Conservation (phyloP, 345 rosid genomes). For the Anastatica hierochuntica region DNA sequence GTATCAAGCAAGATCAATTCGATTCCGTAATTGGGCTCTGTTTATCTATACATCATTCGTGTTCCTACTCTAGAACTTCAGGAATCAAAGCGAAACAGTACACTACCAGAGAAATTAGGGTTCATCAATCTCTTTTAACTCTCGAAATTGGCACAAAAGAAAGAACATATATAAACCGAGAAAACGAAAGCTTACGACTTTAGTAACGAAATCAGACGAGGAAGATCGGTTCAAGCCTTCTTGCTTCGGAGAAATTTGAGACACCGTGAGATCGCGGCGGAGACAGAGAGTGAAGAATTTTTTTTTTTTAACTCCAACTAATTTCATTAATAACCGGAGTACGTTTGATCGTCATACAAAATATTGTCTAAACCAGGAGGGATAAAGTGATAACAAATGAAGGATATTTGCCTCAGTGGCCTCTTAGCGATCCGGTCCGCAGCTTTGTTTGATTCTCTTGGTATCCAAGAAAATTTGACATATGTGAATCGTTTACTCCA, state of each 20-base stretch:
- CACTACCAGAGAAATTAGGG: background rate
- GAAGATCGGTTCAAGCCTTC: background rate
- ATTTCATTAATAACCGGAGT: no score
- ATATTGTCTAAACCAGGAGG: no score
- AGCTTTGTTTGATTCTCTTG: no score
- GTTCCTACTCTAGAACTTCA: background rate
- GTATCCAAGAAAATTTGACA: no score
- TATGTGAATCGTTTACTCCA: no score
- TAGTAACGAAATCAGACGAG: background rate
- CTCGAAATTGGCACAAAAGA: background rate
- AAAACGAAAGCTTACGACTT: slow-evolving; percentile 9
- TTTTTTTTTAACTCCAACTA: no score
- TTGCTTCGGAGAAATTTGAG: slow-evolving; percentile 6
- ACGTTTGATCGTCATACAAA: no score
- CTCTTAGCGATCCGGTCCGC: no score
- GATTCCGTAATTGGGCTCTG: background rate
- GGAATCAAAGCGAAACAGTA: background rate
- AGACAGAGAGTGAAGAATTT: background rate
- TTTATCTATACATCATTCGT: background rate
- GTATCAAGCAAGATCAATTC: background rate
- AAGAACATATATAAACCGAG: background rate
- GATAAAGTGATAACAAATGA: no score
- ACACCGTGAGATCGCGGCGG: background rate
- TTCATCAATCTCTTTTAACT: slow-evolving; percentile 5
- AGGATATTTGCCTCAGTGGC: no score